These are phyloP conservation scores for Silene conica DNA, from an alignment of 148 eudicot genomes.

Conservation along the genomic window DNA sequence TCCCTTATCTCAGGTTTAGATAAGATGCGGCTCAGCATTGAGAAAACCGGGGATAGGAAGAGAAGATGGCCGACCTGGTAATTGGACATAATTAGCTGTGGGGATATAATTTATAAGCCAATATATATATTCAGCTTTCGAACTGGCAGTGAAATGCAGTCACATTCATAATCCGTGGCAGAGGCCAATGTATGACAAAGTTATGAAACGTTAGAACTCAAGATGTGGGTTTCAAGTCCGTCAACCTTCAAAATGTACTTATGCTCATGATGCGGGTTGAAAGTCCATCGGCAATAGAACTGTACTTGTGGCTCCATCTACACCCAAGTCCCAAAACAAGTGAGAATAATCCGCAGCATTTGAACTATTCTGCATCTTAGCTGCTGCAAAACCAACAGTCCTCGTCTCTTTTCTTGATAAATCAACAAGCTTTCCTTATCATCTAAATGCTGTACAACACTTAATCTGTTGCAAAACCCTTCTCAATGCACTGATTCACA, in stretches of 20 bases:
- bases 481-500: background rate
- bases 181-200: background rate
- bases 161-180: background rate
- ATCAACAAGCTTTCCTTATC: background rate
- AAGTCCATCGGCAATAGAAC: background rate
- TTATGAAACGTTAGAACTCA: no score
- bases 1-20: no score
- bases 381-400: background rate
- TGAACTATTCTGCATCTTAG: background rate
- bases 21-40: no score
- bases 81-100: background rate
- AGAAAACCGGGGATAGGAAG: no score
- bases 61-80: background rate
- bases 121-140: no score
- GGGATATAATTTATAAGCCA: background rate
- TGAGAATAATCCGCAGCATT: background rate
- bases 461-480: background rate
- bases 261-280: no score
- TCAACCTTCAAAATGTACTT: no score
- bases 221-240: no score
- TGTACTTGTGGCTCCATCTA: background rate
- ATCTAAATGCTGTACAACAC: background rate
- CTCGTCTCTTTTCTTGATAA: background rate
- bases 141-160: background rate
- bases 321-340: background rate